Evolutionary conservation across 306 rosid species (phyloP), one percentile per base, ranked within the genome.

Genomic region (Hippophae tibetana): DNA sequence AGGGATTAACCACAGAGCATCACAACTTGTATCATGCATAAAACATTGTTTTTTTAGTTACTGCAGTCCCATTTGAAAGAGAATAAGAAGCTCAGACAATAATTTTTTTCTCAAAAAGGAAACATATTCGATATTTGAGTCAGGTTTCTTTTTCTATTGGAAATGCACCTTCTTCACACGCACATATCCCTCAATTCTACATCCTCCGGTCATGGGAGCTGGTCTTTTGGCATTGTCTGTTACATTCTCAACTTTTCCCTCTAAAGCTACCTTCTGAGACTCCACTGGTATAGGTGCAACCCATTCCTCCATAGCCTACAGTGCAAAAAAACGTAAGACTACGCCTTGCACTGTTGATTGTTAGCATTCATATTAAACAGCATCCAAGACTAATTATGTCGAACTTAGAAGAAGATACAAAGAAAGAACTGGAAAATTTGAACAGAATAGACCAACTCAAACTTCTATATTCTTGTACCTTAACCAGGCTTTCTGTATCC

Each of bases 121-220:
- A 62, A 23, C n/a, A 52, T 23, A 74, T 26, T 31, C 53, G 13
- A 27, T 11, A 51, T 58, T 31, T 49, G 54, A 25, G 64, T 43
- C 48, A 50, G 42, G 31, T 7, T 10, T 52, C 61, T 42, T 42
- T 43, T 48, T 57, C 43, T 3, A 25, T 13, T 47, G 31, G 23
- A 64, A 61, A 31, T 49, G 45, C 27, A 87, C 98, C 95, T 92
- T 92, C 78, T 92, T 92, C 69, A 88, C 96, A 50, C 93, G 98
- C 65, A 92, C 93, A 54, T 80, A 73, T 69, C 98, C 98, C 72
- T 87, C 98, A 60, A 92, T 65, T 67, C 89, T 81, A 73, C 98
- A 92, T 53, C 98, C 98, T 61, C 96, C 95, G 5, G 96, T 48
- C 61, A 77, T 64, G 65, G 98, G 98, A 54, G 98, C 98, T 47